Evolutionary conservation across 257 asterid genomes (phyloP).

Genomic region (Nicotiana tomentosiformis): DNA sequence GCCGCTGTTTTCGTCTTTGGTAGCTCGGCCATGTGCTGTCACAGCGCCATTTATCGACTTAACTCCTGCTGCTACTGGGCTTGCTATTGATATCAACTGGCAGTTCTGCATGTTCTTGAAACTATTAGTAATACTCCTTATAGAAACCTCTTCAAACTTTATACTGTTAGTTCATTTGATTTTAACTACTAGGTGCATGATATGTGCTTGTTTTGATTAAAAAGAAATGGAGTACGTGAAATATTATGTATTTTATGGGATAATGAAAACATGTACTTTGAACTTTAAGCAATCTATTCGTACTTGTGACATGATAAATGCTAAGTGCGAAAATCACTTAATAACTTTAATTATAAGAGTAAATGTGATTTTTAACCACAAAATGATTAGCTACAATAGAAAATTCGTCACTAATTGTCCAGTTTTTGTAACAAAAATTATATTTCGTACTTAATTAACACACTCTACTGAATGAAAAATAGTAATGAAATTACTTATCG

Average conservation of each 20-base stretch:
- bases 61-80: slow-evolving; percentile 38
- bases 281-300: not conserved
- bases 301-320: not conserved
- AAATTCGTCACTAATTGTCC: too few species aligned
- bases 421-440: too few species aligned
- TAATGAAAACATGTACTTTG: not conserved
- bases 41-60: slow-evolving; percentile 63
- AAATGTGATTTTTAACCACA: too few species aligned
- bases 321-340: not conserved
- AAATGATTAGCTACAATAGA: too few species aligned
- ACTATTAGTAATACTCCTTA: not conserved
- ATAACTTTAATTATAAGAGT: too few species aligned
- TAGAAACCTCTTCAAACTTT: not conserved
- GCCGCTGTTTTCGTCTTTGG: slow-evolving; percentile 84
- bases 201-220: not conserved
- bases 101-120: slow-evolving; percentile 36
- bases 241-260: not conserved
- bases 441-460: too few species aligned
- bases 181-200: not conserved
- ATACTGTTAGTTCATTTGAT: not conserved
- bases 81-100: slow-evolving; percentile 68
- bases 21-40: slow-evolving; percentile 75
- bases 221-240: too few species aligned
- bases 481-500: too few species aligned
- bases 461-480: too few species aligned